Evolutionary conservation across 805 yeast species (phyloP).

Genomic region (Lipomyces yamanashiensis): DNA sequence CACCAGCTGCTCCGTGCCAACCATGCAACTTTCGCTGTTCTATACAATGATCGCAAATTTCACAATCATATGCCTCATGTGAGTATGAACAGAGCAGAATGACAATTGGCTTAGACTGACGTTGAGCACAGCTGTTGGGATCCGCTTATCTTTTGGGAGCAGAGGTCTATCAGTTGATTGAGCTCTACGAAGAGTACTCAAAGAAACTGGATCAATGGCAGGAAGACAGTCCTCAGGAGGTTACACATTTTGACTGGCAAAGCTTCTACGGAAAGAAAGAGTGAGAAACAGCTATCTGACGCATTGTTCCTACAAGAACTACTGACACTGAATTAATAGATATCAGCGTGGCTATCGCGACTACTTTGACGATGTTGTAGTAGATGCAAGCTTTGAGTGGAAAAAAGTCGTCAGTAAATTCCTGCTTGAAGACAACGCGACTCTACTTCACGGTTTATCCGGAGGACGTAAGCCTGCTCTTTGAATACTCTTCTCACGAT

Average conservation of each 20-base stretch:
- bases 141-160: constrained; percentile 49
- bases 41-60: constrained; percentile 40
- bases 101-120: not conserved
- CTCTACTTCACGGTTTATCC: constrained; percentile 32
- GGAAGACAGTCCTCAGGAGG: constrained; percentile 49
- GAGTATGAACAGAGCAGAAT: not conserved
- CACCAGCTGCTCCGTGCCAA: constrained; percentile 44
- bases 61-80: constrained; percentile 45
- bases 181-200: constrained; percentile 42
- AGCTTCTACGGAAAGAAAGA: constrained; percentile 42
- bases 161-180: constrained; percentile 40
- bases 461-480: constrained; percentile 27
- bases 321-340: constrained; percentile 6
- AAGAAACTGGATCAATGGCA: constrained; percentile 43
- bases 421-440: constrained; percentile 33
- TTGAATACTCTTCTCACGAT: not conserved
- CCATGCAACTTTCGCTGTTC: constrained; percentile 42
- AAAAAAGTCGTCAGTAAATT: constrained; percentile 40
- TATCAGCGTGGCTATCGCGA: constrained; percentile 47
- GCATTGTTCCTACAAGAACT: not conserved
- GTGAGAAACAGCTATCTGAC: constrained; percentile 12
- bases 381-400: constrained; percentile 46
- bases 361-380: constrained; percentile 47
- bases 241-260: constrained; percentile 45
- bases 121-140: constrained; percentile 35